Conservation (phyloP, 495 filamentous ascomycete species). For the Cercophora scortea region DNA sequence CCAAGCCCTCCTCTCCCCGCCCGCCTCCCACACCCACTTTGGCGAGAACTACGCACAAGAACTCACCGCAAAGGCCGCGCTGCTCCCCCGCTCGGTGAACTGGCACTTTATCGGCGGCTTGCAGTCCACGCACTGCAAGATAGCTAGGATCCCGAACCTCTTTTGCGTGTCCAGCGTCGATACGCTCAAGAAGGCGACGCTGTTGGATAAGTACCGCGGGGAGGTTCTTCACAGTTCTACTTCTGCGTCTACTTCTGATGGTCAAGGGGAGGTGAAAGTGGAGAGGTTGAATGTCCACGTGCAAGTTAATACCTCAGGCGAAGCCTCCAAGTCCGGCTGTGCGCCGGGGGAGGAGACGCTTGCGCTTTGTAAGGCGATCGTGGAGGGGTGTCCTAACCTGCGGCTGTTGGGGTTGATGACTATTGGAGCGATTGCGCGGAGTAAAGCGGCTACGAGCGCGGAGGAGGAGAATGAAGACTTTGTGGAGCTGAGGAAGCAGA, state of each 20-base stretch:
- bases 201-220: conserved; percentile 68
- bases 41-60: conserved; percentile 98
- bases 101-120: conserved; percentile 97
- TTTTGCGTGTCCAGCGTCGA: conserved; percentile 91
- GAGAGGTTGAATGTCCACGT: conserved; percentile 68
- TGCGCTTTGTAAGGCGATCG: conserved; percentile 57
- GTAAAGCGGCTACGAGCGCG: conserved; percentile 49
- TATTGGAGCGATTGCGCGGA: conserved; percentile 86
- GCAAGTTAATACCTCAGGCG: conserved; percentile 91
- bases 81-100: conserved; percentile 66
- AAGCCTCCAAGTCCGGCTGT: conserved; percentile 76
- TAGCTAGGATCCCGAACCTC: conserved; percentile 83
- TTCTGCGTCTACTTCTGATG: no score
- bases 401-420: conserved; percentile 85
- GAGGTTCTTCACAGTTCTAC: conserved; percentile 35
- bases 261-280: neutral
- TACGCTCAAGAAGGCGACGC: conserved; percentile 72
- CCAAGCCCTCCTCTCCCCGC: conserved; percentile 61
- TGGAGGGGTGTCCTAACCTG: conserved; percentile 62
- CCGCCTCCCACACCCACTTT: conserved; percentile 65
- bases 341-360: conserved; percentile 52
- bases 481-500: conserved; percentile 52
- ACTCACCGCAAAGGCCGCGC: conserved; percentile 71
- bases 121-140: conserved; percentile 78
- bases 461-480: conserved; percentile 93